phyloP scores from a whole-genome alignment of 495 filamentous ascomycete species.

The Lepidopterella palustris region DNA sequence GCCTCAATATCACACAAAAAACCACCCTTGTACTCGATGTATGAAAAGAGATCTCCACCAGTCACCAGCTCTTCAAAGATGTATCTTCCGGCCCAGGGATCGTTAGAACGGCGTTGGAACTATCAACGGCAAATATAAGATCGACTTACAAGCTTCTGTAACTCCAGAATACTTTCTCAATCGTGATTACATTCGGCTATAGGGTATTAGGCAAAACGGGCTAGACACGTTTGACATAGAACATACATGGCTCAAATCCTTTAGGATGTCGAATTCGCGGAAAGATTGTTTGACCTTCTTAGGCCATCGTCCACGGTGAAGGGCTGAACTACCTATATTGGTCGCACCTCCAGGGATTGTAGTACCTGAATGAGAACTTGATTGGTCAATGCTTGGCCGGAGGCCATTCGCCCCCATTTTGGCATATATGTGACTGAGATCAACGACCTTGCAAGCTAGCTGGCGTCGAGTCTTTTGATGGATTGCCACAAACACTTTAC shows the following conservation, averaged over 20 bases:
- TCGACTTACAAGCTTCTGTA: slow-evolving; percentile 30
- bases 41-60: slow-evolving; percentile 60
- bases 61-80: slow-evolving; percentile 46
- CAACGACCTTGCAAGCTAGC: slow-evolving; percentile 40
- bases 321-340: too few species aligned
- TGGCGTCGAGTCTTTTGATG: slow-evolving; percentile 32
- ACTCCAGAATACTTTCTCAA: slow-evolving; percentile 41
- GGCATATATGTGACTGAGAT: slow-evolving; percentile 16
- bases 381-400: background rate
- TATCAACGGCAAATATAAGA: background rate
- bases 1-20: slow-evolving; percentile 47
- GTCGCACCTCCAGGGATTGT: too few species aligned
- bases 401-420: background rate
- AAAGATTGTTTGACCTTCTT: slow-evolving; percentile 19
- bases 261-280: slow-evolving; percentile 38
- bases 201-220: background rate
- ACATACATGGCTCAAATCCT: slow-evolving; percentile 38
- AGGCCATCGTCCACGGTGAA: background rate
- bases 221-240: background rate
- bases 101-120: too few species aligned
- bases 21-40: slow-evolving; percentile 45
- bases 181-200: slow-evolving; percentile 44
- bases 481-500: slow-evolving; percentile 33
- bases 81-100: slow-evolving; percentile 15
- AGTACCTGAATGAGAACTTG: too few species aligned